phyloP scores from a whole-genome alignment of 129 eudicot genomes.

The Chrysanthemum lavandulifolium region DNA sequence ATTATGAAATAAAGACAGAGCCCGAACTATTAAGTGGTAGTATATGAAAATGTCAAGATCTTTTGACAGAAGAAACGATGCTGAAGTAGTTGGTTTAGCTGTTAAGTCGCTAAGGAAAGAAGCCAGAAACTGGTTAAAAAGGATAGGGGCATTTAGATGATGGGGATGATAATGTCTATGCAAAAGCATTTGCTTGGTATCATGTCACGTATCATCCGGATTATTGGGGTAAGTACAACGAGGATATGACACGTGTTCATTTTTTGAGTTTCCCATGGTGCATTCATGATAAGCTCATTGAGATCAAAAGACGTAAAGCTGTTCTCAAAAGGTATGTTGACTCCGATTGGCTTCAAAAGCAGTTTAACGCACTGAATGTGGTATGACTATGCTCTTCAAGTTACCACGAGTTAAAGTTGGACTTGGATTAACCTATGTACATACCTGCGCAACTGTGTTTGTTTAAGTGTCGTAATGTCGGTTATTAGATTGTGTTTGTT shows the following conservation, averaged over 20 bases:
- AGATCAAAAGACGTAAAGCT: conserved; percentile 50
- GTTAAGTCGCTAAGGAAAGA: conserved; percentile 73
- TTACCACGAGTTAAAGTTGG: not conserved
- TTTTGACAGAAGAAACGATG: conserved; percentile 69
- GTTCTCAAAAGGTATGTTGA: conserved; percentile 18
- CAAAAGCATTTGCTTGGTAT: conserved; percentile 91
- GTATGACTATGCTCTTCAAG: conserved; percentile 16
- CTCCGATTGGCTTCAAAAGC: conserved; percentile 20
- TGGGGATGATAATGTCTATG: conserved; percentile 36
- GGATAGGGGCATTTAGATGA: conserved; percentile 27
- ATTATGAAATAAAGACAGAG: conserved; percentile 75
- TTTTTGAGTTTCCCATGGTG: conserved; percentile 90
- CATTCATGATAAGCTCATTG: conserved; percentile 62
- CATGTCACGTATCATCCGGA: conserved; percentile 69
- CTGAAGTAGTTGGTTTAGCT: conserved; percentile 68
- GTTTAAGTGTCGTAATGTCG: not conserved
- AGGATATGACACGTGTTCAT: conserved; percentile 52
- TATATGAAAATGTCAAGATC: conserved; percentile 71
- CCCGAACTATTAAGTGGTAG: conserved; percentile 82
- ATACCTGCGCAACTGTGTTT: not conserved
- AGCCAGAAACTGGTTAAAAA: conserved; percentile 63
- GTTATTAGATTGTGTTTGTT: conserved; percentile 10
- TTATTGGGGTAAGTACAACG: conserved; percentile 59
- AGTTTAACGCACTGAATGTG: conserved; percentile 31
- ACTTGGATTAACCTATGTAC: not conserved